Conservation (phyloP, 2,329 filamentous ascomycete species). For the Pyrenophora tritici-repentis region DNA sequence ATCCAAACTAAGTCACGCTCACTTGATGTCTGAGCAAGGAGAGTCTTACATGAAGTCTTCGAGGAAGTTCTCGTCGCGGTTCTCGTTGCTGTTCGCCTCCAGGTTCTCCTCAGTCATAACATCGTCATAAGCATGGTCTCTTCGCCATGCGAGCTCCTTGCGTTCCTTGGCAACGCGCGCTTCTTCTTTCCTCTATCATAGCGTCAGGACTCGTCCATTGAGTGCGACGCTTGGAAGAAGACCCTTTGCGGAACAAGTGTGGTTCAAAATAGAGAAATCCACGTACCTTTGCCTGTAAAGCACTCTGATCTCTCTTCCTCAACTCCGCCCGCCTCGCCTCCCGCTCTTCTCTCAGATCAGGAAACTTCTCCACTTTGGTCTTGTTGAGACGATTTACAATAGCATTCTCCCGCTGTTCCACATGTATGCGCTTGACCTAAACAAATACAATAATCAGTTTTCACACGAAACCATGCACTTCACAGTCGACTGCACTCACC, state of each 20-base stretch:
- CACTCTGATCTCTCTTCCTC: constrained; percentile 71
- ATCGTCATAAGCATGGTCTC: constrained; percentile 97
- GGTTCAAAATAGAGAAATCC: background rate
- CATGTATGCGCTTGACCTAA: constrained; percentile 79
- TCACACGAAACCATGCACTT: background rate
- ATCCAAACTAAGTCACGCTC: constrained; percentile 23
- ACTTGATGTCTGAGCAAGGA: background rate
- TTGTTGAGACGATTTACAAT: constrained; percentile 99
- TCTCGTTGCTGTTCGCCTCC: constrained; percentile 79
- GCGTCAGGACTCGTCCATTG: constrained; percentile 11
- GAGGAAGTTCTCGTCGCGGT: constrained; percentile 75
- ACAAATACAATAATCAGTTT: background rate
- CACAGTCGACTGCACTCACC: constrained; percentile 39
- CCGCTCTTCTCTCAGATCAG: constrained; percentile 80
- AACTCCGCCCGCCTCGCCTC: constrained; percentile 75
- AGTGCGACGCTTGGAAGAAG: background rate
- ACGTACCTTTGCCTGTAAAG: constrained; percentile 64
- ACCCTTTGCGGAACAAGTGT: background rate
- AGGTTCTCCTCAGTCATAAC: constrained; percentile 83
- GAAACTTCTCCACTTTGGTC: constrained; percentile 86
- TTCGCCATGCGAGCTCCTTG: constrained; percentile 88
- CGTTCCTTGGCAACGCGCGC: constrained; percentile 74
- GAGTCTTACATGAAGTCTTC: constrained; percentile 72
- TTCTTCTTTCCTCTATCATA: constrained; percentile 73
- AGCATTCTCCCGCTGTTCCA: constrained; percentile 79